These are phyloP conservation scores for Mycena filopes DNA, from an alignment of 768 basidiomycete species.

Conservation along the genomic window DNA sequence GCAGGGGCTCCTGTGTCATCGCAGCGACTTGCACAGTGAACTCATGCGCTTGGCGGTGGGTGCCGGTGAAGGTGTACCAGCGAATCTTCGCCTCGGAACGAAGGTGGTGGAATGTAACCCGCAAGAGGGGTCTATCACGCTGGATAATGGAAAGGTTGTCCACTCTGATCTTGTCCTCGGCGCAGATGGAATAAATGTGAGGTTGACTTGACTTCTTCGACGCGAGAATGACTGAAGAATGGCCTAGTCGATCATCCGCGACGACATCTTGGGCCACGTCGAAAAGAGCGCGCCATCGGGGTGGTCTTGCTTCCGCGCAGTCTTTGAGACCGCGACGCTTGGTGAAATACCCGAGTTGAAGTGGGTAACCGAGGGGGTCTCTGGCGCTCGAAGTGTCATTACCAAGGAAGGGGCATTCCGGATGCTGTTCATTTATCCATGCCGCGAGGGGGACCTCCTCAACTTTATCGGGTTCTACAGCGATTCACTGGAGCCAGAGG, in stretches of 20 bases:
- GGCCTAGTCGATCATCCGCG: slow-evolving; percentile 14
- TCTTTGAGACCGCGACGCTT: slow-evolving; percentile 8
- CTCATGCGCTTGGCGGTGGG: slow-evolving; percentile 13
- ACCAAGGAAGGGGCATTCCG: slow-evolving; percentile 11
- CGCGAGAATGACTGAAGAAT: background rate
- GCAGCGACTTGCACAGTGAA: slow-evolving; percentile 25
- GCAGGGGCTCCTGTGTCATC: slow-evolving; percentile 18
- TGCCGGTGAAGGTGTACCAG: slow-evolving; percentile 15
- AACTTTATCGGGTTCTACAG: slow-evolving; percentile 18
- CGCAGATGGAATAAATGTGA: slow-evolving; percentile 44
- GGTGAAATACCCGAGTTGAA: slow-evolving; percentile 12
- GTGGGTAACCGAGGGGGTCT: slow-evolving; percentile 17
- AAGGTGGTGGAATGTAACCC: slow-evolving; percentile 30
- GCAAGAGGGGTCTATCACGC: slow-evolving; percentile 44
- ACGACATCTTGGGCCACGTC: slow-evolving; percentile 1
- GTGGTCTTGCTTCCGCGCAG: slow-evolving; percentile 22
- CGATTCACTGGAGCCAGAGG: background rate
- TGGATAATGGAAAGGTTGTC: slow-evolving; percentile 47
- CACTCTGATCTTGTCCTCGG: slow-evolving; percentile 48
- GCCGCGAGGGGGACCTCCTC: slow-evolving; percentile 12
- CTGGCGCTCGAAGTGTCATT: slow-evolving; percentile 6
- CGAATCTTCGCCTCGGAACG: slow-evolving; percentile 13
- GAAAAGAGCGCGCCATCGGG: background rate
- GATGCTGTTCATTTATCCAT: slow-evolving; percentile 9
- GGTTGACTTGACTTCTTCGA: background rate